Evolutionary conservation across 768 basidiomycete species (phyloP).

Genomic region (Xanthoconium purpureum): DNA sequence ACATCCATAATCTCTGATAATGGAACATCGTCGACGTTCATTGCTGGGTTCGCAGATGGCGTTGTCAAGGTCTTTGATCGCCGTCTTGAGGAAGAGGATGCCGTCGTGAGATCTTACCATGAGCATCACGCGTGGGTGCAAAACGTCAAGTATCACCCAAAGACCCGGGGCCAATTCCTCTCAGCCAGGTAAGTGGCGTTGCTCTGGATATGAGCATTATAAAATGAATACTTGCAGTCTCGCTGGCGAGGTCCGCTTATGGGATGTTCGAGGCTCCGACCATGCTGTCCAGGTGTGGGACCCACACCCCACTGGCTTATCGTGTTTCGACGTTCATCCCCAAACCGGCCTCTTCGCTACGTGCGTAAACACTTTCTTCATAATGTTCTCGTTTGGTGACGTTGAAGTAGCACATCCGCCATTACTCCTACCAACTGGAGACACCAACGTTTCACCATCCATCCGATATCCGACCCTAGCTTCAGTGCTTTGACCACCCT

Average conservation of each 20-base stretch:
- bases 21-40: constrained; percentile 73
- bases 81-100: constrained; percentile 77
- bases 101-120: constrained; percentile 73
- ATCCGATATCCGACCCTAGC: constrained; percentile 46
- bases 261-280: constrained; percentile 77
- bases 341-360: constrained; percentile 80
- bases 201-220: background rate
- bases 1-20: constrained; percentile 81
- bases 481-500: constrained; percentile 39
- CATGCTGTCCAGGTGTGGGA: constrained; percentile 60
- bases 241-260: constrained; percentile 87
- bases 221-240: constrained; percentile 46
- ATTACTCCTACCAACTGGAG: constrained; percentile 60
- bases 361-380: constrained; percentile 44
- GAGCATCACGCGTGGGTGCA: constrained; percentile 89
- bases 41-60: constrained; percentile 92
- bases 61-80: constrained; percentile 88
- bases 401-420: constrained; percentile 49
- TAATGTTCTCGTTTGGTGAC: constrained; percentile 1
- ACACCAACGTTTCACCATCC: constrained; percentile 60
- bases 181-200: constrained; percentile 69
- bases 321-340: constrained; percentile 84
- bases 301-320: constrained; percentile 66
- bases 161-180: constrained; percentile 63
- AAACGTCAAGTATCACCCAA: constrained; percentile 83